A percentile compares a stretch with the other conserved stretches of the same genome.
Evolutionary conservation across 441 rosid genomes (phyloP).

Genomic region (Gossypium schwendimanii): DNA sequence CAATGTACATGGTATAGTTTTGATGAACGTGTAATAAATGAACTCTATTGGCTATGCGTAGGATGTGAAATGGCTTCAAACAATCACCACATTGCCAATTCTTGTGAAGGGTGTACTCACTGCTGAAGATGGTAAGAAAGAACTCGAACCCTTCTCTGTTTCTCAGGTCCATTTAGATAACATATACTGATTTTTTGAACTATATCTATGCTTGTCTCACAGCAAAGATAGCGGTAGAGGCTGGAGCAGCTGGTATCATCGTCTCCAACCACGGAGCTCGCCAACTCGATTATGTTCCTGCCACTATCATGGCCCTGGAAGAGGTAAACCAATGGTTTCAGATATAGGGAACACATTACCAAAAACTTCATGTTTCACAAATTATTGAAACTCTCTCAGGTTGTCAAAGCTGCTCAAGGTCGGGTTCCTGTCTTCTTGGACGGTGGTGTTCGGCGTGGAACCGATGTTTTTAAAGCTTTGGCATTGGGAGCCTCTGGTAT

Average conservation of each 20-base stretch:
- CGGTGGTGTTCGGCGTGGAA: constrained; percentile 94
- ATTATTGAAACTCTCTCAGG: constrained; percentile 27
- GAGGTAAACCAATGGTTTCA: constrained; percentile 45
- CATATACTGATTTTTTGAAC: background rate
- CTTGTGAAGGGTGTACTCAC: constrained; percentile 89
- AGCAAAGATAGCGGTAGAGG: constrained; percentile 68
- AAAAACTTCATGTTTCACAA: background rate
- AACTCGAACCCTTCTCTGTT: background rate
- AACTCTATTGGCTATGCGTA: background rate
- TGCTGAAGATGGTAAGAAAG: constrained; percentile 72
- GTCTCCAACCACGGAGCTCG: constrained; percentile 98
- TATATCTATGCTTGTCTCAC: constrained; percentile 7
- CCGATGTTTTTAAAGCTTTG: constrained; percentile 90
- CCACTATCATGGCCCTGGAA: constrained; percentile 83
- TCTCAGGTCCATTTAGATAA: background rate
- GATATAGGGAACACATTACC: background rate
- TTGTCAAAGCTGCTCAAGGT: constrained; percentile 83
- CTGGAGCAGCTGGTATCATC: constrained; percentile 83
- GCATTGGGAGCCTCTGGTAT: constrained; percentile 93
- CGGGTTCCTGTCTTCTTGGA: constrained; percentile 78
- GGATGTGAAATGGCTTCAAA: constrained; percentile 43
- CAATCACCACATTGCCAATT: constrained; percentile 54
- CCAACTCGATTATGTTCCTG: constrained; percentile 88
- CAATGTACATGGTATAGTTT: background rate
- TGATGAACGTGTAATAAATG: background rate